Base-by-base conservation (phyloP, 306 rosid species). In the Morella rubra region DNA sequence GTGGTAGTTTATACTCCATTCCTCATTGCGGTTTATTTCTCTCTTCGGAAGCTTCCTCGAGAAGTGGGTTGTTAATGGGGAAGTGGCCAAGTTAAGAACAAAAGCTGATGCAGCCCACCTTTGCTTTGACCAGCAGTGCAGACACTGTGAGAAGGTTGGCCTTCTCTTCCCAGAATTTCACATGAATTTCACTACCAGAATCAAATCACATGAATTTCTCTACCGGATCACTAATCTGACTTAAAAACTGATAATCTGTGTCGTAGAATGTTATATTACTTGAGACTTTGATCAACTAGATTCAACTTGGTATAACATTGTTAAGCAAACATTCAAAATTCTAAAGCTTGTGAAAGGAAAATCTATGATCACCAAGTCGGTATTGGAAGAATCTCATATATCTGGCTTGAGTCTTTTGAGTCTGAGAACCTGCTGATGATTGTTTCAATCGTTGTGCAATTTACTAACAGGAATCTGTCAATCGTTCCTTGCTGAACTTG, bases 71-170 rank as follows among this genome's bases (percentile, higher is more conserved):
- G 62, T 54, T 20, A 90, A 87, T 61, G 97, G 90, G 11, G 84
- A 85, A 81, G 77, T 75, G 14, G 96, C 98, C 79, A 94, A 90
- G 84, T 72, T 79, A 40, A 92, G 81, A 74, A 76, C 97, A 67
- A 84, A 83, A 83, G 85, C 88, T 46, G 87, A 89, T 44, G 84
- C 91, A 32, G 79, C 76, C 41, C 84, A 90, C 86, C 91, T 83
- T 71, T 83, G 88, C 80, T 90, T 92, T 84, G 90, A 81, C 76
- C 90, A 87, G 58, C 98, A 90, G 75, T 95, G 98, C 87, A 83
- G 73, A 70, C 86, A 85, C 77, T 95, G 98, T 62, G 98, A 95
- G 81, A 90, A 90, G 98, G 98, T 94, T 32, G 37, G 3, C 37
- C 37, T 27, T 27, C 32, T 32, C 37, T 32, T 32, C 37, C 37